Conservation (phyloP, 2,329 filamentous ascomycete species). For the Apiospora marii region DNA sequence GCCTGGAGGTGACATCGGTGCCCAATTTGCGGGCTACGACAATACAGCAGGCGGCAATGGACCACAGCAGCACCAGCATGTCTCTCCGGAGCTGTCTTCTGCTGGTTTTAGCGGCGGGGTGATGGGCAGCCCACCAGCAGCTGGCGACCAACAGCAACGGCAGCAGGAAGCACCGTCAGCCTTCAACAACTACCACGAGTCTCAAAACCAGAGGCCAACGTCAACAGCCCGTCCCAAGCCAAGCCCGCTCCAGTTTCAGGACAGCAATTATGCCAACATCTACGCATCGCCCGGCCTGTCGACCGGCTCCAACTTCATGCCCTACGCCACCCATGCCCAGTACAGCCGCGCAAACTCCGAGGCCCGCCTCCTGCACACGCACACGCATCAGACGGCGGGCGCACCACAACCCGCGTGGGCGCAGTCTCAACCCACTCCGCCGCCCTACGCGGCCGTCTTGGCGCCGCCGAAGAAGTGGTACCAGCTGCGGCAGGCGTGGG, state of each 20-base stretch:
- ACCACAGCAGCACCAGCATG: neutral
- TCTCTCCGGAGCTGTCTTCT: neutral
- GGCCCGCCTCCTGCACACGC: conserved; percentile 32
- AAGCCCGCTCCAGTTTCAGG: conserved; percentile 34
- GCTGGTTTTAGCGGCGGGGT: neutral
- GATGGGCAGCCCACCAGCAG: neutral
- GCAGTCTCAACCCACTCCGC: neutral
- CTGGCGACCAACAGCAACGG: neutral
- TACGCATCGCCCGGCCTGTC: conserved; percentile 30
- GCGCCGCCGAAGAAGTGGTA: conserved; percentile 32
- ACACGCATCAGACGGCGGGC: neutral
- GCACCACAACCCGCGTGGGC: neutral
- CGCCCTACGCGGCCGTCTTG: conserved; percentile 24
- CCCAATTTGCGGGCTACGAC: neutral
- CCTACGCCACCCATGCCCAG: conserved; percentile 27
- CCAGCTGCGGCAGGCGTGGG: conserved; percentile 47
- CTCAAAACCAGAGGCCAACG: neutral
- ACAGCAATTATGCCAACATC: conserved; percentile 24
- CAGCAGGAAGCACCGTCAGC: neutral
- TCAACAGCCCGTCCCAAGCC: conserved; percentile 29
- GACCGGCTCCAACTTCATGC: conserved; percentile 30
- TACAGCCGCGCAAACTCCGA: conserved; percentile 31
- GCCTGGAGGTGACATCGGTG: neutral
- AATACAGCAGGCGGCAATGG: neutral
- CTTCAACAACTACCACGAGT: neutral